Evolutionary conservation across 148 eudicot genomes (phyloP).

Genomic region (Cornus suecica): DNA sequence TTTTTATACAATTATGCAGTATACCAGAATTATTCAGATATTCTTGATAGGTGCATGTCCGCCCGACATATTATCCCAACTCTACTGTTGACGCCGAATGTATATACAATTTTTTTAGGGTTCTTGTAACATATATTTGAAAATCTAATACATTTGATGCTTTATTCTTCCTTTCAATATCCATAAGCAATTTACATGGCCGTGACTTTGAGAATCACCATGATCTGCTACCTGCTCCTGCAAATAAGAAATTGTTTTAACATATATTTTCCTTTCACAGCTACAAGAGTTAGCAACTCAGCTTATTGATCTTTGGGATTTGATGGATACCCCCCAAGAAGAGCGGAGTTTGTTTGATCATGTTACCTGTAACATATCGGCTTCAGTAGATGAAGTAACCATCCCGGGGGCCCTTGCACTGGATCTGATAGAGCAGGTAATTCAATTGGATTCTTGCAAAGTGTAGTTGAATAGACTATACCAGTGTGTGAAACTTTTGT

Average conservation of each 20-base stretch:
- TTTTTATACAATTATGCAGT: too few species aligned
- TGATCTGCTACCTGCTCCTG: slow-evolving; percentile 5
- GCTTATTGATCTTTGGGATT: slow-evolving; percentile 87
- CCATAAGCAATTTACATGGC: neutral
- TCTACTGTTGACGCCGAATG: too few species aligned
- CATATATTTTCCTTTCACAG: slow-evolving; percentile 31
- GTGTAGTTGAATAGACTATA: slow-evolving; percentile 1
- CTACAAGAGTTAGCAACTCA: slow-evolving; percentile 92
- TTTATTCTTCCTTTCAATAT: neutral
- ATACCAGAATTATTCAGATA: too few species aligned
- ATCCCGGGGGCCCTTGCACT: slow-evolving; percentile 89
- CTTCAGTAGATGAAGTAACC: slow-evolving; percentile 83
- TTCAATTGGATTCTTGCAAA: slow-evolving; percentile 1
- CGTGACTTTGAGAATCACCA: neutral
- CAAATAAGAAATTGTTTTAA: neutral
- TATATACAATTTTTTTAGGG: too few species aligned
- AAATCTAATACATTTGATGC: neutral
- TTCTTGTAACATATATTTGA: neutral
- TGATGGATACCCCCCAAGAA: slow-evolving; percentile 84
- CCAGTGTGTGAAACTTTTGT: neutral
- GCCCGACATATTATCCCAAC: too few species aligned
- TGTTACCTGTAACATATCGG: slow-evolving; percentile 87
- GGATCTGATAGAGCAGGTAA: slow-evolving; percentile 91
- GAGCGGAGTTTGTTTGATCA: slow-evolving; percentile 86
- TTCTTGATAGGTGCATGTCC: too few species aligned